Percentiles rank a stretch among this genome's conserved stretches.
These are phyloP conservation scores for Ramaria rubella DNA, from an alignment of 768 basidiomycete species.

Conservation along the genomic window DNA sequence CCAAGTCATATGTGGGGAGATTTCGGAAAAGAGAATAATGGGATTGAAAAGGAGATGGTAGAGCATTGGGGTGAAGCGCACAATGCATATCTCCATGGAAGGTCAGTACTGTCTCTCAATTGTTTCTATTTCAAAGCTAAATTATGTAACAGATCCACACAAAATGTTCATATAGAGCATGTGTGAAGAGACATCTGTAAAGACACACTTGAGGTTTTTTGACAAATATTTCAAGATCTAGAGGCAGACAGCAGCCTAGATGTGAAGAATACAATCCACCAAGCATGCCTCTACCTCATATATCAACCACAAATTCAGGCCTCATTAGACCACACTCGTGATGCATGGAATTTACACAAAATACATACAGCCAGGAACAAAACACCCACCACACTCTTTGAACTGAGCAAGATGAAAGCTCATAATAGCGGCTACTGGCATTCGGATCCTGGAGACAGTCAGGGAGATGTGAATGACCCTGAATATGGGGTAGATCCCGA, in stretches of 20 bases:
- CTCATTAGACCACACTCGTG: no score
- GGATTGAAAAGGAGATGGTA: slow-evolving; percentile 17
- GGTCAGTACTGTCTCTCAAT: neutral
- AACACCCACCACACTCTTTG: slow-evolving; percentile 22
- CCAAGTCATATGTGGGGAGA: slow-evolving; percentile 13
- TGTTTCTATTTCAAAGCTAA: slow-evolving; percentile 1
- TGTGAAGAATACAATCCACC: no score
- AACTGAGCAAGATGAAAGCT: no score
- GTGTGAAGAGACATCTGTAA: no score
- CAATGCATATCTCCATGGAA: no score
- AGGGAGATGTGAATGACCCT: neutral
- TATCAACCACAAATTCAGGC: no score
- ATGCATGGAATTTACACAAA: no score
- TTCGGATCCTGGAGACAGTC: slow-evolving; percentile 19
- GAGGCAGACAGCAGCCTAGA: slow-evolving; percentile 19
- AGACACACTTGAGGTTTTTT: slow-evolving; percentile 26
- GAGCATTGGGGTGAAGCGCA: no score
- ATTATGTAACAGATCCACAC: slow-evolving; percentile 22
- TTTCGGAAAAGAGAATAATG: slow-evolving; percentile 20
- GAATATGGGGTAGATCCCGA: no score
- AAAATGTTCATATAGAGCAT: no score
- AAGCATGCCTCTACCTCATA: no score
- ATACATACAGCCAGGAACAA: no score
- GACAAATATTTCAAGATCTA: slow-evolving; percentile 23
- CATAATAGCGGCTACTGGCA: slow-evolving; percentile 21